These are phyloP conservation scores for Penicillium longicatenatum DNA, from an alignment of 495 filamentous ascomycete genomes.

Conservation along the genomic window DNA sequence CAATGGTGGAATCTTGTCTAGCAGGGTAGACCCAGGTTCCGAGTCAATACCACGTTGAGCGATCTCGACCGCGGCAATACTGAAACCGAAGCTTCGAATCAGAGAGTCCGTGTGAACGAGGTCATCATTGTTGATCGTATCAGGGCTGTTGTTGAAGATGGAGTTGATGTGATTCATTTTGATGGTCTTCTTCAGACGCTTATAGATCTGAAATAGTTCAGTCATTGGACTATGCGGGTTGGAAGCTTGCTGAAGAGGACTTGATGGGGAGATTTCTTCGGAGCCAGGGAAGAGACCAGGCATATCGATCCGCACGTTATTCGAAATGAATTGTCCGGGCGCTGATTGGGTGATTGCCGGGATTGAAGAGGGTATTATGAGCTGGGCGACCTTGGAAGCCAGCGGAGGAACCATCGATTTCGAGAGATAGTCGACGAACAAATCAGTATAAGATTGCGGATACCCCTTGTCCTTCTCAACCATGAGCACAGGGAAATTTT, in stretches of 20 bases:
- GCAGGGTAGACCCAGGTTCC: conserved; percentile 69
- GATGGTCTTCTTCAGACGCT: conserved; percentile 77
- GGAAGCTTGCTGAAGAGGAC: conserved; percentile 36
- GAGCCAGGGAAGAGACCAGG: conserved; percentile 46
- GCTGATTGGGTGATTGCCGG: conserved; percentile 20
- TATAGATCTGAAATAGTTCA: conserved; percentile 81
- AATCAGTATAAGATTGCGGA: conserved; percentile 50
- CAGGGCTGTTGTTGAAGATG: conserved; percentile 45
- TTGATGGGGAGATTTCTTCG: conserved; percentile 37
- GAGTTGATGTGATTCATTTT: conserved; percentile 66
- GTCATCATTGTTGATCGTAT: conserved; percentile 45
- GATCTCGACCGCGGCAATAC: conserved; percentile 91
- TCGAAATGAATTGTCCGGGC: conserved; percentile 2
- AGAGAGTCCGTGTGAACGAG: conserved; percentile 68
- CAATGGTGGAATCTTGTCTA: conserved; percentile 84
- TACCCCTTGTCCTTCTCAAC: conserved; percentile 39
- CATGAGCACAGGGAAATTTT: conserved; percentile 41
- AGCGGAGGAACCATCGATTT: conserved; percentile 62
- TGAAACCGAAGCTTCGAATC: conserved; percentile 74
- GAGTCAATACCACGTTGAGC: conserved; percentile 84
- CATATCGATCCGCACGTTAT: conserved; percentile 43
- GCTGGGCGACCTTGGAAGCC: conserved; percentile 56
- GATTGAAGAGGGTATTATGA: conserved; percentile 33
- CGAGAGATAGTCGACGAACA: conserved; percentile 65
- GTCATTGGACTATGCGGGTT: conserved; percentile 51